These are phyloP conservation scores for Phytomonas sp. DNA, from an alignment of 208 protist genomes.

Conservation along the genomic window DNA sequence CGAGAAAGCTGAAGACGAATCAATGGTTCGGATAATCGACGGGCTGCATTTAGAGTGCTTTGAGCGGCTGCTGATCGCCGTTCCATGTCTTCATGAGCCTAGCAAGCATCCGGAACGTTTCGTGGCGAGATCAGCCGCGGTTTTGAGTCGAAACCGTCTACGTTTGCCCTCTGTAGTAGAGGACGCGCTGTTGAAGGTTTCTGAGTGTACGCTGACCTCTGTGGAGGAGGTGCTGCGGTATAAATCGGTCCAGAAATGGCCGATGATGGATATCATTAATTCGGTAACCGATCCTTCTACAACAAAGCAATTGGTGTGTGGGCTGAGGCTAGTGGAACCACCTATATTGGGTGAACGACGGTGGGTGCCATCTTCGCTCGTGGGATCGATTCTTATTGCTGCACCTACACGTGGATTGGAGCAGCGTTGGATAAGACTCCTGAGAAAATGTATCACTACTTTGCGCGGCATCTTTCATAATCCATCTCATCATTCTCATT, in stretches of 20 bases:
- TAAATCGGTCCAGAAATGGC: neutral
- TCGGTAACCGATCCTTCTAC: neutral
- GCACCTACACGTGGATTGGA: neutral
- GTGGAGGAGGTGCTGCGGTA: neutral
- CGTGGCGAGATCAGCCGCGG: neutral
- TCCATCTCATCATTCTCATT: neutral
- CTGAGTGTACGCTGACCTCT: neutral
- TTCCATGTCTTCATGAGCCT: neutral
- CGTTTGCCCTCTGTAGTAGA: neutral
- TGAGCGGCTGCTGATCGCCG: neutral
- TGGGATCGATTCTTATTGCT: neutral
- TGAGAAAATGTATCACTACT: neutral
- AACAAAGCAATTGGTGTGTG: neutral
- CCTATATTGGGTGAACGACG: neutral
- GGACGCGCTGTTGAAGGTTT: neutral
- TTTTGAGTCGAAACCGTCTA: slow-evolving; percentile 5
- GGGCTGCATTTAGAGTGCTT: neutral
- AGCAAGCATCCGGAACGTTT: neutral
- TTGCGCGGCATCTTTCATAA: neutral
- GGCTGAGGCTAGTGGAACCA: neutral
- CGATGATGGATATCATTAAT: neutral
- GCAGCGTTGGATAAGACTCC: neutral
- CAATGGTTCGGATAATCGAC: neutral
- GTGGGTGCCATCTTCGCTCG: neutral
- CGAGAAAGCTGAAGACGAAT: neutral